Percentiles rank a stretch among this genome's conserved stretches.
Conservation (phyloP, 805 yeast species). For the Soucietia sequanensis region DNA sequence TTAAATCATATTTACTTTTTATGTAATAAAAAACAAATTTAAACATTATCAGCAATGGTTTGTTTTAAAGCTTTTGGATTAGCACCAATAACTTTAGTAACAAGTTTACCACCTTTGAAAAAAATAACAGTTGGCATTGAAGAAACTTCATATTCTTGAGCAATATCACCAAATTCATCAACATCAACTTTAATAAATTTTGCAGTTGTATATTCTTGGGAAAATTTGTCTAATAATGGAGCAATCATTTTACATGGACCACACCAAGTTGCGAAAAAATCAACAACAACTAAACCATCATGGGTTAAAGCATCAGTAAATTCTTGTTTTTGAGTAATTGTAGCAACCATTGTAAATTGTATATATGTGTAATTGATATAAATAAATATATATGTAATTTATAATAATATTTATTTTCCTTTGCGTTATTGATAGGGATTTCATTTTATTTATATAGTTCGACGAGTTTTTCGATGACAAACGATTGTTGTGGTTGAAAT, state of each 20-base stretch:
- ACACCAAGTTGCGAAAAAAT: conserved; percentile 97
- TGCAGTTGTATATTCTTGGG: conserved; percentile 62
- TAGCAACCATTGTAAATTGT: conserved; percentile 38
- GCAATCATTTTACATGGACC: conserved; percentile 99
- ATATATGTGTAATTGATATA: no score
- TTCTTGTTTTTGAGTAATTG: conserved; percentile 42
- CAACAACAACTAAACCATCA: conserved; percentile 82
- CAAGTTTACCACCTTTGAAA: conserved; percentile 79
- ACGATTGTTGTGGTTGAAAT: no score
- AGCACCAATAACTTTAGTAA: conserved; percentile 84
- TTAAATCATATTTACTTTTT: no score
- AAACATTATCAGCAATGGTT: conserved; percentile 54
- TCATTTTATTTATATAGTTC: no score
- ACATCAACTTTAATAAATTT: conserved; percentile 90
- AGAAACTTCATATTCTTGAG: conserved; percentile 58
- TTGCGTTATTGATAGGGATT: no score
- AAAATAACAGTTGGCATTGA: conserved; percentile 66
- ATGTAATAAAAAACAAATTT: conserved; percentile 11
- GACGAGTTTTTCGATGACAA: no score
- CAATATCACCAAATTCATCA: conserved; percentile 76
- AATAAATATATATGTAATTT: no score
- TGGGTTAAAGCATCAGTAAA: conserved; percentile 63
- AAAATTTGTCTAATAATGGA: conserved; percentile 84
- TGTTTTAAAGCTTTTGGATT: conserved; percentile 81
- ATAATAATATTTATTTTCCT: no score